Evolutionary conservation across 169 alveolate genomes (phyloP).

Genomic region (Plasmodium vinckei): DNA sequence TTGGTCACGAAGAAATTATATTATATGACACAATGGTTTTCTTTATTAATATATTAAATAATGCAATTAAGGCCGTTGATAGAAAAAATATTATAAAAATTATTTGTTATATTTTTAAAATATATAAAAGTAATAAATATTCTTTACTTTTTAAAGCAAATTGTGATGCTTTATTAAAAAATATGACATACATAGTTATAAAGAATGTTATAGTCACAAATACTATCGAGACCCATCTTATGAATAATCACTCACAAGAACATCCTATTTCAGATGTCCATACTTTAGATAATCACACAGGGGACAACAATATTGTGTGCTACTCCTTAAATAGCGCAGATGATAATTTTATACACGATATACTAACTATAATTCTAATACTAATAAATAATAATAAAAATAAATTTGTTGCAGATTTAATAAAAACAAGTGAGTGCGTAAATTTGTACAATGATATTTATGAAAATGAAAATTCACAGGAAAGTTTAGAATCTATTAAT

Average conservation of each 20-base stretch:
- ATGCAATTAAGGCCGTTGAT: slow-evolving; percentile 59
- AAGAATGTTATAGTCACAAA: slow-evolving; percentile 4
- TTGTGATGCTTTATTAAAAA: slow-evolving; percentile 56
- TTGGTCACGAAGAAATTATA: slow-evolving; percentile 70
- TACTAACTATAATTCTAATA: slow-evolving; percentile 41
- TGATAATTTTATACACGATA: slow-evolving; percentile 49
- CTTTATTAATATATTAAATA: slow-evolving; percentile 48
- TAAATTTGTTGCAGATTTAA: slow-evolving; percentile 43
- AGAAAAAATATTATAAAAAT: slow-evolving; percentile 70
- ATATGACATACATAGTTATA: slow-evolving; percentile 41
- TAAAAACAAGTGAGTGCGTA: slow-evolving; percentile 46
- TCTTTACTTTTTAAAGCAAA: slow-evolving; percentile 58
- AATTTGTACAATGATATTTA: slow-evolving; percentile 38
- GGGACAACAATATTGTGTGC: background rate
- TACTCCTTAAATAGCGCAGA: background rate
- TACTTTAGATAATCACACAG: background rate
- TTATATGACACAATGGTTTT: slow-evolving; percentile 51
- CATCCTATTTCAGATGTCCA: background rate
- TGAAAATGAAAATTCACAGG: slow-evolving; percentile 68
- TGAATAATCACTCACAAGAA: background rate
- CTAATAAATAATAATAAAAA: slow-evolving; percentile 59
- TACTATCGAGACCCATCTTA: background rate
- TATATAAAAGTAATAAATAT: slow-evolving; percentile 67
- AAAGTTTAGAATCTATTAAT: slow-evolving; percentile 63
- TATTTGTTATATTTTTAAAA: slow-evolving; percentile 72